These are phyloP conservation scores for Ophioceras dolichostomum DNA, from an alignment of 2,329 filamentous ascomycete species.

Conservation along the genomic window DNA sequence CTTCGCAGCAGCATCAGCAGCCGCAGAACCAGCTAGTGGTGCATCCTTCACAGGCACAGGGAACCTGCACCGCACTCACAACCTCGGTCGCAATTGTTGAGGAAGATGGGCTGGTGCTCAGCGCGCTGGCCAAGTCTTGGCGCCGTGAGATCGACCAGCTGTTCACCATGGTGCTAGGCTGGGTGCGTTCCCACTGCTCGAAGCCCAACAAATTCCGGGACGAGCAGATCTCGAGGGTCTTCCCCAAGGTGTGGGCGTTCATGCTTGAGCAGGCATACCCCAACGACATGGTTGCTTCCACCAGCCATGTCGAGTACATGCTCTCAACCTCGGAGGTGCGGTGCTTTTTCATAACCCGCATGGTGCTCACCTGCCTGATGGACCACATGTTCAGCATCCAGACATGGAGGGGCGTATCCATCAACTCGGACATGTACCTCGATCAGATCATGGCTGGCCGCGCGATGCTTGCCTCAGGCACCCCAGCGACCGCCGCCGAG, in stretches of 20 bases:
- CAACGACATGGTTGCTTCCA: constrained; percentile 11
- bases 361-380: constrained; percentile 22
- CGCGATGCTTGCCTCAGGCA: background rate
- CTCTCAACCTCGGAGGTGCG: constrained; percentile 17
- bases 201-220: background rate
- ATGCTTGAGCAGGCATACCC: constrained; percentile 20
- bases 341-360: constrained; percentile 22
- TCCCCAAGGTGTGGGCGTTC: constrained; percentile 20
- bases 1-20: background rate
- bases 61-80: too few species aligned
- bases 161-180: constrained; percentile 9
- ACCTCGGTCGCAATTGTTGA: too few species aligned
- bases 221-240: constrained; percentile 2
- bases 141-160: constrained; percentile 7
- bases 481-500: background rate
- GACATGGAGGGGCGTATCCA: constrained; percentile 15
- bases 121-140: constrained; percentile 5
- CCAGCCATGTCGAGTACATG: constrained; percentile 18
- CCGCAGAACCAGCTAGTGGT: background rate
- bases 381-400: constrained; percentile 19
- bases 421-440: background rate
- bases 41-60: too few species aligned
- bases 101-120: constrained; percentile 2
- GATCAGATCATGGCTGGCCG: background rate
- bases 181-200: constrained; percentile 7